These are phyloP conservation scores for Chenopodium berlandieri DNA, from an alignment of 148 eudicot species.

Conservation along the genomic window DNA sequence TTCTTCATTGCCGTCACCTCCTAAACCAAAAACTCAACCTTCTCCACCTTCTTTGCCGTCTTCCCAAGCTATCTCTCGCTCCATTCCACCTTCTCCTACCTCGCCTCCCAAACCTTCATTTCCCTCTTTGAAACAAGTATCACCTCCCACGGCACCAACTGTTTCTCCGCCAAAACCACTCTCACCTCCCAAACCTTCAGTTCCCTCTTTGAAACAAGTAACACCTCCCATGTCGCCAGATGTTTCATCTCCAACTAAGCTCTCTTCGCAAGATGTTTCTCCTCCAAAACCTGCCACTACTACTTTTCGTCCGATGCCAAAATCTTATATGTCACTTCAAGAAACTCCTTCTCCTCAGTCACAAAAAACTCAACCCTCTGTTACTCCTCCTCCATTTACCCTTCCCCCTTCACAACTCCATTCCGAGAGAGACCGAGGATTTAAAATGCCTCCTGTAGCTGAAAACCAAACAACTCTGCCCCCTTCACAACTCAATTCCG, in stretches of 20 bases:
- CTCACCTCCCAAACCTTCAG: neutral
- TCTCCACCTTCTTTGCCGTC: conserved; percentile 8
- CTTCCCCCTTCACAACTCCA: conserved; percentile 56
- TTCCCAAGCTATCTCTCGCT: conserved; percentile 12
- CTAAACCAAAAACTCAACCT: conserved; percentile 18
- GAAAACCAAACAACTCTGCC: conserved; percentile 59
- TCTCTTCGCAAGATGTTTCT: neutral
- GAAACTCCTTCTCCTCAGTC: conserved; percentile 37
- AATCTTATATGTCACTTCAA: conserved; percentile 6
- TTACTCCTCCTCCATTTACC: conserved; percentile 46
- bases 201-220: conserved; percentile 6
- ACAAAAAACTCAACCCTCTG: conserved; percentile 21
- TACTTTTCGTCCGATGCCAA: no score
- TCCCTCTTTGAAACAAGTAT: neutral
- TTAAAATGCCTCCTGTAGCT: conserved; percentile 26
- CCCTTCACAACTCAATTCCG: conserved; percentile 43
- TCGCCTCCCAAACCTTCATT: conserved; percentile 2
- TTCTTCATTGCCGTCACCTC: conserved; percentile 16
- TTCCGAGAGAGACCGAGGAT: conserved; percentile 23
- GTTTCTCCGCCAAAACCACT: neutral
- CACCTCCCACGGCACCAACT: neutral
- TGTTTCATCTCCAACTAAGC: neutral
- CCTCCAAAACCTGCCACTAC: neutral
- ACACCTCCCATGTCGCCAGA: neutral
- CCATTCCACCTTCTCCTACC: conserved; percentile 13